Base-by-base conservation (phyloP, 139 green algal species). In the Microglena sp. region DNA sequence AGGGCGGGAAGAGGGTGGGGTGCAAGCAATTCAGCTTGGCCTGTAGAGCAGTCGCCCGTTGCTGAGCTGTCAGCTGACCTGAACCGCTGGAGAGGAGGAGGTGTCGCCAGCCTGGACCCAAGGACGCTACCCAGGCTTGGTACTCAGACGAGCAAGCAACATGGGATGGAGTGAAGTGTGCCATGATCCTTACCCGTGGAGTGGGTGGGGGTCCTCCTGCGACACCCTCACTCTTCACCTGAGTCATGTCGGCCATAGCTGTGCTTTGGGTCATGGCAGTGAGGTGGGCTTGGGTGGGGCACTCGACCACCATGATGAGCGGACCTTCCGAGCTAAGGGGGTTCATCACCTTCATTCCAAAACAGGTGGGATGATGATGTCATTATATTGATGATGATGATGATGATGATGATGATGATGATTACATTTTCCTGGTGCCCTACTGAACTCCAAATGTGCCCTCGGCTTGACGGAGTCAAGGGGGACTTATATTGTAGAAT, bases 301-400 rank as follows among this genome's bases (percentile, higher is more conserved):
- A 92, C 75, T 98, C 93, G 11, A 94, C 28, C 8, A 98, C 67
- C 4, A 97, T 26, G n/a, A 91, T 68, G 2, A 83, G 43, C 0
- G 93, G 83, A 0, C 92, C 91, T 5, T 86, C 79, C 34, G 76
- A 46, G 1, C 55, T 71, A 6, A 66, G 34, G 0, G 86, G 71
- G 35, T 87, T 83, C 80, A 93, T 85, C n/a, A 97, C 91, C 7
- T 92, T n/a, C n/a, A n/a, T n/a, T n/a, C n/a, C n/a, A n/a, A n/a
- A n/a, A n/a, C n/a, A n/a, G n/a, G n/a, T n/a, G n/a, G n/a, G n/a
- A n/a, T n/a, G n/a, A n/a, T n/a, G n/a, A n/a, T n/a, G n/a, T n/a
- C n/a, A n/a, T n/a, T n/a, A n/a, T n/a, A n/a, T n/a, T n/a, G n/a
- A n/a, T n/a, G n/a, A n/a, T n/a, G n/a, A n/a, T n/a, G n/a, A n/a